These are phyloP conservation scores for Chamaecrista fasciculata DNA, from an alignment of 306 rosid species.

Conservation along the genomic window DNA sequence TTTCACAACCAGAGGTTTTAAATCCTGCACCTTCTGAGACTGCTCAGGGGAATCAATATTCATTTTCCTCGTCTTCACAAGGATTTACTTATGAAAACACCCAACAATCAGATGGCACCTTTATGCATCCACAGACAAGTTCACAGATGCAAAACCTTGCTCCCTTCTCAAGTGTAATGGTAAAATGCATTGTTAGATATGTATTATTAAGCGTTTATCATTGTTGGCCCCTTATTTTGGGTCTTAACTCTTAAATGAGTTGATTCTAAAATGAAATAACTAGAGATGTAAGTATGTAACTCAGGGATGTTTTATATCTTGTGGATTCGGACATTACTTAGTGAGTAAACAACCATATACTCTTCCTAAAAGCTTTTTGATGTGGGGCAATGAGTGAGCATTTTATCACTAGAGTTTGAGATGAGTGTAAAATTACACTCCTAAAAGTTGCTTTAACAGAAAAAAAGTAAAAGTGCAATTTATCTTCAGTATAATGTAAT, in stretches of 20 bases:
- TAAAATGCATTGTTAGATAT: conserved; percentile 28
- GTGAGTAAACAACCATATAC: background rate
- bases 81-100: conserved; percentile 63
- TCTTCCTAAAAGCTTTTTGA: background rate
- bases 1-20: conserved; percentile 63
- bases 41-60: conserved; percentile 61
- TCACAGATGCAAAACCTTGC: conserved; percentile 71
- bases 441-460: background rate
- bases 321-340: background rate
- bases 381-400: background rate
- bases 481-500: background rate
- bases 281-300: background rate
- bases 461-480: no score
- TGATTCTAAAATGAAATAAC: background rate
- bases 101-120: conserved; percentile 52
- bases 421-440: background rate
- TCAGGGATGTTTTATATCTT: background rate
- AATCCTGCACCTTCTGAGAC: conserved; percentile 60
- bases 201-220: background rate
- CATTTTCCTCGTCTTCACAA: conserved; percentile 65
- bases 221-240: background rate
- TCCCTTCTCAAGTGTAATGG: conserved; percentile 73
- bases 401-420: background rate
- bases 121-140: conserved; percentile 58
- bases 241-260: conserved; percentile 6